phyloP scores from a whole-genome alignment of 2,329 filamentous ascomycete species.

The Ophioceras dolichostomum region DNA sequence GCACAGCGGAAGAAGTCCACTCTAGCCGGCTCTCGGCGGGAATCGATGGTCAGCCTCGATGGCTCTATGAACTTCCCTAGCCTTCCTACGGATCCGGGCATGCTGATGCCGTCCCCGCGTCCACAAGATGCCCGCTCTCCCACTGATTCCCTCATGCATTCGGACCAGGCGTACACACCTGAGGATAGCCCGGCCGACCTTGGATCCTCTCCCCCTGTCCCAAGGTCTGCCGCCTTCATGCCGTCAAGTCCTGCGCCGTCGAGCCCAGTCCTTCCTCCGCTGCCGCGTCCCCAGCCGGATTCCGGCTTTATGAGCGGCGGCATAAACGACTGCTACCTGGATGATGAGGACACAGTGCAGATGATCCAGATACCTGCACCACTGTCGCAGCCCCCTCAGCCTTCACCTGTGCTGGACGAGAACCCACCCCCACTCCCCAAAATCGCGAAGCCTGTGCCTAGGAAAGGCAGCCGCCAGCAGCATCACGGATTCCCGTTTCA shows the following conservation, averaged over 20 bases:
- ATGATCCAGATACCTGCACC: too few relatives aligned
- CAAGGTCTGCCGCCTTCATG: slow-evolving; percentile 44
- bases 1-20: slow-evolving; percentile 31
- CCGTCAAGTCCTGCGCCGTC: slow-evolving; percentile 57
- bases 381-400: too few relatives aligned
- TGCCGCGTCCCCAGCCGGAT: slow-evolving; percentile 51
- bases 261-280: slow-evolving; percentile 62
- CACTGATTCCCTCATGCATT: slow-evolving; percentile 35
- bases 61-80: slow-evolving; percentile 14
- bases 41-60: slow-evolving; percentile 33
- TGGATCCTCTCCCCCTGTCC: slow-evolving; percentile 79
- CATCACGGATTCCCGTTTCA: slow-evolving; percentile 22
- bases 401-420: slow-evolving; percentile 7
- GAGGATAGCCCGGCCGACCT: slow-evolving; percentile 68
- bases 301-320: slow-evolving; percentile 81
- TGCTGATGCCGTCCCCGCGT: slow-evolving; percentile 23
- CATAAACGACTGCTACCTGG: slow-evolving; percentile 55
- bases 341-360: too few relatives aligned
- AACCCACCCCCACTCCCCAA: slow-evolving; percentile 2
- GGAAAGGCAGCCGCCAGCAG: slow-evolving; percentile 8
- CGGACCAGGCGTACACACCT: slow-evolving; percentile 37
- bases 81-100: slow-evolving; percentile 16
- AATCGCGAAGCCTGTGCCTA: slow-evolving; percentile 2
- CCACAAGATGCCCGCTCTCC: slow-evolving; percentile 42
- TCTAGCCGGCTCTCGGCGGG: slow-evolving; percentile 29